Base-by-base conservation (phyloP, 495 filamentous ascomycete genomes). In the Apiosordaria backusii region DNA sequence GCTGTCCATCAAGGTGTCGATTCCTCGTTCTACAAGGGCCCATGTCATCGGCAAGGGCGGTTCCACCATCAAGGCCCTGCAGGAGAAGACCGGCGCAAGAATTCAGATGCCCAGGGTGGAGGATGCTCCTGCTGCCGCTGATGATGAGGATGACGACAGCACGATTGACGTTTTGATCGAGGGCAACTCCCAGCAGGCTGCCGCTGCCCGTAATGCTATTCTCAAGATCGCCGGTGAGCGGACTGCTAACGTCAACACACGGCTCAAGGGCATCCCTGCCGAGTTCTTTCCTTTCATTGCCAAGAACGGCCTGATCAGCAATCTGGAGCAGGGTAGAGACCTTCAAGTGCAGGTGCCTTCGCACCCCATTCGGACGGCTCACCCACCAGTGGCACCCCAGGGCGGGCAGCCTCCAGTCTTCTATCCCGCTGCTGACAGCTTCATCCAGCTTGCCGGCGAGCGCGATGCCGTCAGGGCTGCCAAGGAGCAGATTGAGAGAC, bases 271-370 rank as follows among this genome's bases (percentile, higher is more conserved):
- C 18, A 89, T 97, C 65, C 94, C 93, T 2, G 88, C 93, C 21
- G 92, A 97, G 74, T 96, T 91, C 75, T 99, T 92, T 78, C 96
- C 94, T 16, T 98, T 98, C 81, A 90, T 99, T 75, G 89, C 91
- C 16, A 86, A 93, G 72, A 90, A 92, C 72, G 79, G 81, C 35
- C 80, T 84, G 57, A 78, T 91, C 66, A 83, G 85, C 52, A 84
- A 84, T 50, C 82, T 97, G 50, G 91, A 97, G 76, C 75, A 79
- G 26, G 72, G 80, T 54, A 77, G 78, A 24, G 87, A 87, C 61
- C 78, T 95, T 19, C 88, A 89, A 73, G 80, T 97, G 40, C 85
- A 90, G 59, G 87, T 97, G 55, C 93, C 93, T 63, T 86, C 89
- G 27, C 89, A 93, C 71, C 87, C 91, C 71, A 88, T 85, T 22